These are phyloP conservation scores for Phytopythium helicoides DNA, from an alignment of 352 stramenopile genomes.

Conservation along the genomic window DNA sequence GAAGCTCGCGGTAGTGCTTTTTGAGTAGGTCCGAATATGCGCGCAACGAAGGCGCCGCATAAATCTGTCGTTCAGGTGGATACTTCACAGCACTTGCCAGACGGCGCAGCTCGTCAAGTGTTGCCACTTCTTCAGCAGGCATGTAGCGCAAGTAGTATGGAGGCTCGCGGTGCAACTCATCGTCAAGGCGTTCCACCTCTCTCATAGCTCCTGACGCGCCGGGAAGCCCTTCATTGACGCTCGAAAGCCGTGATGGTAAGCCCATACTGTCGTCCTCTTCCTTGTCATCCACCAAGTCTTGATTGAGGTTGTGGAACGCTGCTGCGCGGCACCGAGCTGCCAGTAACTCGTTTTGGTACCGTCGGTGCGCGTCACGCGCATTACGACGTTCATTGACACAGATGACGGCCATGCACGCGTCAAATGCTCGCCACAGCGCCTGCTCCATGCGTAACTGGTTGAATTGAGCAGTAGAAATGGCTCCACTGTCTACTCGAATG, in stretches of 20 bases:
- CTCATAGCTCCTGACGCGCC: conserved; percentile 42
- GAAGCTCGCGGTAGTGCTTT: conserved; percentile 61
- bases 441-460: conserved; percentile 55
- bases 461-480: conserved; percentile 42
- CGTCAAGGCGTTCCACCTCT: conserved; percentile 57
- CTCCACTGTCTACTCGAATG: not conserved
- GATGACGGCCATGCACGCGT: conserved; percentile 63
- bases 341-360: conserved; percentile 54
- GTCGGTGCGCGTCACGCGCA: conserved; percentile 55
- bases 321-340: conserved; percentile 44
- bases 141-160: conserved; percentile 76
- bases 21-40: conserved; percentile 65
- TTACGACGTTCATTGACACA: conserved; percentile 53
- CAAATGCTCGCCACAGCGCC: conserved; percentile 72
- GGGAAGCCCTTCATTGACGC: conserved; percentile 54
- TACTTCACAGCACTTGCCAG: conserved; percentile 59
- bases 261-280: conserved; percentile 18
- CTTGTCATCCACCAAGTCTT: conserved; percentile 30
- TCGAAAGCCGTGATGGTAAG: conserved; percentile 18
- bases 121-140: conserved; percentile 56
- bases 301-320: conserved; percentile 57
- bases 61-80: conserved; percentile 50
- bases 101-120: conserved; percentile 54
- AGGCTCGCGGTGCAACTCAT: conserved; percentile 56
- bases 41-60: conserved; percentile 52